Evolutionary conservation across 176 grass and related monocot genomes (phyloP).

Genomic region (Oropetium thomaeum): DNA sequence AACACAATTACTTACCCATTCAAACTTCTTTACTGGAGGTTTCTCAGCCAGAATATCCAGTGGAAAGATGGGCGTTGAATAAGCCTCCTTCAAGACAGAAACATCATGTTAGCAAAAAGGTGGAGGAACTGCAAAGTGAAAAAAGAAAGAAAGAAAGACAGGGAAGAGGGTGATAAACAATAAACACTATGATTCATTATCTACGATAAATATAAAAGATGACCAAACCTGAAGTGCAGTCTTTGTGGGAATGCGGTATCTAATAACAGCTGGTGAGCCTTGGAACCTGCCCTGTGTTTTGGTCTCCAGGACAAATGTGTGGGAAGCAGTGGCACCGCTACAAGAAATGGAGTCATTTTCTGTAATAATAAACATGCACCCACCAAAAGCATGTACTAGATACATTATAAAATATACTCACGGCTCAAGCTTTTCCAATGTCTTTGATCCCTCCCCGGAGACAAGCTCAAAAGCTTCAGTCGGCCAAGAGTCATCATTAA

Average conservation of each 20-base stretch:
- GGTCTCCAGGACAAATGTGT: slow-evolving; percentile 80
- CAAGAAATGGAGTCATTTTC: slow-evolving; percentile 25
- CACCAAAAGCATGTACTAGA: slow-evolving; percentile 9
- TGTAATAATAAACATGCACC: background rate
- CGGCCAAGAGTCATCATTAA: slow-evolving; percentile 93
- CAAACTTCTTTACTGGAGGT: slow-evolving; percentile 86
- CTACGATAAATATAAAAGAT: background rate
- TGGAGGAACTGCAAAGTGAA: background rate
- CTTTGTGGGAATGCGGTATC: slow-evolving; percentile 85
- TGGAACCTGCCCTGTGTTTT: slow-evolving; percentile 74
- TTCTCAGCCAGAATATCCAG: slow-evolving; percentile 83
- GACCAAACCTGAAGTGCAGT: slow-evolving; percentile 73
- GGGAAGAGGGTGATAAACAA: background rate
- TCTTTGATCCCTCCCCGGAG: slow-evolving; percentile 70
- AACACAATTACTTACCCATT: slow-evolving; percentile 58
- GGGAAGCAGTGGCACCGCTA: slow-evolving; percentile 77
- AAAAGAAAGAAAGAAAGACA: background rate
- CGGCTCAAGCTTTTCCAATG: slow-evolving; percentile 92
- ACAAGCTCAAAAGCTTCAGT: slow-evolving; percentile 68
- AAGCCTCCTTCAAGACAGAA: slow-evolving; percentile 70
- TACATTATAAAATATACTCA: slow-evolving; percentile 44
- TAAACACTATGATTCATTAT: background rate
- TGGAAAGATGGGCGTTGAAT: slow-evolving; percentile 69
- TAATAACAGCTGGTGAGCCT: slow-evolving; percentile 74
- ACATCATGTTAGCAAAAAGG: background rate